Evolutionary conservation across 202 grass and related monocot genomes (phyloP).

Genomic region (Bolboschoenoplectus hybrid): DNA sequence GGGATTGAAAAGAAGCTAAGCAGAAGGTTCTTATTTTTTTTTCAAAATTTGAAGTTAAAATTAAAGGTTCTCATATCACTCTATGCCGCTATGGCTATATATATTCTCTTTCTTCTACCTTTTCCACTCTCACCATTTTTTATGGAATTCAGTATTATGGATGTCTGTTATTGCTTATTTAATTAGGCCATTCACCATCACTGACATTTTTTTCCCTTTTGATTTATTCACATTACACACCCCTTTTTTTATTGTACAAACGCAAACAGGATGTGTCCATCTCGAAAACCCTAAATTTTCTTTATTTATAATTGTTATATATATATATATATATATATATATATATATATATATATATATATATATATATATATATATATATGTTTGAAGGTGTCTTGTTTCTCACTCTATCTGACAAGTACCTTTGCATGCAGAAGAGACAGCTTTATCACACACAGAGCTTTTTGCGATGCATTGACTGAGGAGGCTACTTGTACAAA

Average conservation of each 20-base stretch:
- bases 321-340: neutral
- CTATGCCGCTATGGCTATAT: neutral
- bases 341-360: neutral
- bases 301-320: neutral
- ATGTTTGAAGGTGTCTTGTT: slow-evolving; percentile 34
- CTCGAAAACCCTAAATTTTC: neutral
- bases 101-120: neutral
- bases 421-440: slow-evolving; percentile 70
- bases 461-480: slow-evolving; percentile 94
- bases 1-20: neutral
- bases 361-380: neutral
- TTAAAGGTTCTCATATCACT: neutral
- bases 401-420: slow-evolving; percentile 30
- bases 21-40: neutral
- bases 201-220: neutral
- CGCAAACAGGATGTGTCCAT: neutral
- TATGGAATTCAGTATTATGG: neutral
- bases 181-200: neutral
- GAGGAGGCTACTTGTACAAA: slow-evolving; percentile 56
- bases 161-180: neutral
- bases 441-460: slow-evolving; percentile 99
- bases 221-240: neutral
- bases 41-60: neutral
- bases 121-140: neutral
- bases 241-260: neutral